Evolutionary conservation across 176 grass and related monocot species (phyloP), one percentile per base, ranked within the genome.

Genomic region (Phyllostachys edulis): DNA sequence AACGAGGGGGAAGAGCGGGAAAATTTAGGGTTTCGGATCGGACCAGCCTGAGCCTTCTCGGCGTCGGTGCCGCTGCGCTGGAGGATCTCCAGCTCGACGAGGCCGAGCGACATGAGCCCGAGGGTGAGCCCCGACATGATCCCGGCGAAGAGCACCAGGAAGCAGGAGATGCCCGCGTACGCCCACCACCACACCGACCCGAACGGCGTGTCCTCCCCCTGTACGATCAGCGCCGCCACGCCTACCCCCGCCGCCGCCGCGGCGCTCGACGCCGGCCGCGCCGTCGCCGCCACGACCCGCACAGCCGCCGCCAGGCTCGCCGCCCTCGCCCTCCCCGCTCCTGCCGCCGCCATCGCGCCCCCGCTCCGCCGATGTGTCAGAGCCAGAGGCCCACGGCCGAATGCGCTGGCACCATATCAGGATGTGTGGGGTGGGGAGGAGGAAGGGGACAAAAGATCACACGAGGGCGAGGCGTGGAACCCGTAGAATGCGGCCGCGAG

Each of bases 41-140:
- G 36, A 99, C 97, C 97, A 77, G 97, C 93, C 79, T 99, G 97
- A 65, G 81, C 91, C 90, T 99, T 96, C 91, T 99, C 97, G 23
- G 80, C 50, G 80, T 89, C 67, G 20, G 97, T 87, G 27, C 97
- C 97, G 64, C 97, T 99, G 73, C 97, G 91, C 86, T 99, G 97
- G 23, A 99, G 91, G 88, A 99, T 99, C 91, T 99, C 97, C 44
- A 99, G 87, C 90, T 99, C 97, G 77, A 99, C 97, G 62, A 96
- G 91, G 77, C 97, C 97, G 67, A 99, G 97, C 76, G 97, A 96
- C 97, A 99, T 99, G 78, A 99, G 88, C 1, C 97, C 97, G 13
- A 99, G 93, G 45, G 97, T 99, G 78, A 99, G 93, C 11, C 97
- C 97, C 44, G 97, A 99, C 97, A 99, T 99, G 85, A 99, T 99